Percentiles rank a stretch among this genome's conserved stretches.
These are phyloP conservation scores for Eucalyptus leucophloia DNA, from an alignment of 345 rosid species.

Conservation along the genomic window DNA sequence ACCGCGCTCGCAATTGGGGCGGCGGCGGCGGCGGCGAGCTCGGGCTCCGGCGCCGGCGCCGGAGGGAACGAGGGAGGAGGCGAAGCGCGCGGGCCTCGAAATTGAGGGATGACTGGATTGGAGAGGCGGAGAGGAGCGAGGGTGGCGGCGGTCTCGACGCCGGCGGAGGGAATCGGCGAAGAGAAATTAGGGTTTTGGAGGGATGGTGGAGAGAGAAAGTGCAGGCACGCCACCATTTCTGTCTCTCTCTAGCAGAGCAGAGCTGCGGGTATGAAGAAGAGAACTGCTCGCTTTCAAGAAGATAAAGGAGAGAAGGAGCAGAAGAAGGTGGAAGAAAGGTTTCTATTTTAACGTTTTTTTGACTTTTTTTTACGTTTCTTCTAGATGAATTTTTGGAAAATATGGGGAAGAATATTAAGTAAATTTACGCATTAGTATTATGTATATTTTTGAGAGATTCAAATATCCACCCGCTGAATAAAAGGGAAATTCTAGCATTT, in stretches of 20 bases:
- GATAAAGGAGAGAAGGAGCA: background rate
- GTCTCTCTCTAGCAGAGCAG: background rate
- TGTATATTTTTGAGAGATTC: background rate
- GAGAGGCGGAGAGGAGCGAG: background rate
- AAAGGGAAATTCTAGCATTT: background rate
- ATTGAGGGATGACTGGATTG: background rate
- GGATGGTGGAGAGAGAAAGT: background rate
- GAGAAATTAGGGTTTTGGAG: background rate
- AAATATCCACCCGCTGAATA: background rate
- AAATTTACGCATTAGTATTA: background rate
- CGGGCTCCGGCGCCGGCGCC: background rate
- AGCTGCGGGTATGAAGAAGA: background rate
- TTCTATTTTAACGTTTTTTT: background rate
- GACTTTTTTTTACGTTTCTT: rapidly evolving
- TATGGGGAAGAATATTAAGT: background rate
- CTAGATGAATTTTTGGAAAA: background rate
- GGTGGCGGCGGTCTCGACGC: background rate
- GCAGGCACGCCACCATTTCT: background rate
- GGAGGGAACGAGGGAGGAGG: background rate
- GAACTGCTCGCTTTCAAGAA: background rate
- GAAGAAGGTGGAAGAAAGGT: background rate
- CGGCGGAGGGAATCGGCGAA: background rate
- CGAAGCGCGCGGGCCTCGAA: background rate
- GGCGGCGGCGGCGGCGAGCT: background rate
- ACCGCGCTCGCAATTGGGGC: constrained; percentile 8